Base-by-base conservation (phyloP, 2,329 filamentous ascomycete species). In the Bertia moriformis region DNA sequence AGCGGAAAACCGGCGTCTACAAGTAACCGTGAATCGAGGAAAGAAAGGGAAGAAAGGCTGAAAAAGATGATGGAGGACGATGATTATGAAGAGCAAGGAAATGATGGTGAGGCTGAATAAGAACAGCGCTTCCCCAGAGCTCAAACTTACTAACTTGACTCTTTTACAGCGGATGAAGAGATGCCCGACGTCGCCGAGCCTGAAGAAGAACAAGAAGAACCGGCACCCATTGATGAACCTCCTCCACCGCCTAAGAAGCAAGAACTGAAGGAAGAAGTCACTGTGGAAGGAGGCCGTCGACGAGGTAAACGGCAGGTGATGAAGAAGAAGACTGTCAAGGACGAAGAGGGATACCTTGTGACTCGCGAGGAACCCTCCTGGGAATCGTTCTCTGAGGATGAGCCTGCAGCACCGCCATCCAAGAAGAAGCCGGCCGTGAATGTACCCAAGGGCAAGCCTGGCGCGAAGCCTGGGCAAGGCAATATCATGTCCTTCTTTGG, bases 331-430 rank as follows among this genome's bases (percentile, higher is more conserved):
- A 87, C 81, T 35, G 71, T 82, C 40, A 80, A 87, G 55, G 88
- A 95, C 47, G 85, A 88, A 38, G 81, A 94, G 46, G 88, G 88
- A 4, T 95, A 93, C 56, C 70, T 95, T 43, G 83, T 94, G 20
- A 94, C 87, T 2, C 81, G 80, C 46, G 83, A 93, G 58, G 86
- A 93, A 52, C 61, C 72, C 0, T 80, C 70, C 0, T 95, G 88
- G 88, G 88, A 95, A 56, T 89, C 83, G 0, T 94, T 93, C 61
- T 93, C 86, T 0, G 88, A 95, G 54, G 87, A 93, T 45, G 87
- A 94, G 46, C 72, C 78, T 17, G 66, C 66, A 20, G n/a, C n/a
- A n/a, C n/a, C n/a, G n/a, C n/a, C n/a, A n/a, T 57, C 61, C 5
- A 66, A 71, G 52, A 76, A 73, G 51, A 79, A 75, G 43, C 45